Evolutionary conservation across 2,329 filamentous ascomycete genomes (phyloP), one percentile per base, ranked within the genome.

Genomic region (Xylariaceae sp.): DNA sequence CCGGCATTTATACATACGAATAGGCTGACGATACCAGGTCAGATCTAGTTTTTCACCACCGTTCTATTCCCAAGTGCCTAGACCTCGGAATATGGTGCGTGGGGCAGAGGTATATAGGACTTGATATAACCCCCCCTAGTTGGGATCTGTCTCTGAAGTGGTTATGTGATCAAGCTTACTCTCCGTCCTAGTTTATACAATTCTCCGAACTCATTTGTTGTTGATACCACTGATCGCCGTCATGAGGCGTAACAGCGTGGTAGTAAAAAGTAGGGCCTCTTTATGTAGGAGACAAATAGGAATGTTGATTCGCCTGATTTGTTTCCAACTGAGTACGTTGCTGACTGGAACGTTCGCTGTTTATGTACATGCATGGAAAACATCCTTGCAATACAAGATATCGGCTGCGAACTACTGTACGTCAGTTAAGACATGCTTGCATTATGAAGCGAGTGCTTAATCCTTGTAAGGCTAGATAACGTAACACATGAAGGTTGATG

Each of bases 371-470:
- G n/a, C n/a, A 40, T 26, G 37, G 20, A 46, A 32, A 20, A 43
- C 37, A 19, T 29, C 19, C 20, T 42, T 20, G 37, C 6, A 37
- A 37, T 37, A 37, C 32, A 37, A 14, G 14, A 37, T 37, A 14
- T 37, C 12, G 14, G 32, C 3, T 37, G 7, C 29, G 26, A 20
- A 50, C 37, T 42, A 40, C 23, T 50, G 6, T 40, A 45, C 41
- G 20, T 47, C 50, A 52, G 21, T n/a, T 18, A 45, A 46, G 49
- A 16, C n/a, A 50, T 44, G 41, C 9, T 14, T 16, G 32, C 32
- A 37, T 37, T 3, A 37, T 56, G 42, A 45, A 21, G 53, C 45
- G 43, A 48, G 56, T 56, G 56, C 56, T 50, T 59, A 59, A 57
- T 26, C 56, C 52, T 26, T 54, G 49, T 14, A 26, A 12, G 7